Evolutionary conservation across 768 basidiomycete species (phyloP), one percentile per base, ranked within the genome.

Genomic region (Amanita subjunquillea): DNA sequence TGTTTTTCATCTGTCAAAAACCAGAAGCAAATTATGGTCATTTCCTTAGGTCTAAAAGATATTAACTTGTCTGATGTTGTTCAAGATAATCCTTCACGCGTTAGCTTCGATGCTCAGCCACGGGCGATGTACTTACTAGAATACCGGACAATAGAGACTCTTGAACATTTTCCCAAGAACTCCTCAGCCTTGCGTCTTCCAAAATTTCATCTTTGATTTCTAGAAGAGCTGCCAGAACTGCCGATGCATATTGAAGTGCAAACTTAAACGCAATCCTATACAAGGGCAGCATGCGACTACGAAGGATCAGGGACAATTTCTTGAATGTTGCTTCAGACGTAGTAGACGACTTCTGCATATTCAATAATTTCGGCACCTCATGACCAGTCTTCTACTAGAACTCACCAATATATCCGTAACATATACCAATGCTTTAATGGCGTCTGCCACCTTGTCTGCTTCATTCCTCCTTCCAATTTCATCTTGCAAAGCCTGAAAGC

Each of bases 61-160:
- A 43, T 12, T 25, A 56, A 67, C 70, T 58, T 39, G 60, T 64
- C 36, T 62, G 55, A 23, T 59, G 50, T 15, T 57, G 56, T 45
- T 74, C 72, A 13, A 69, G 60, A 41, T 64, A 62, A 55, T 65
- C 66, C 63, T 66, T 48, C 36, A 36, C 47, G 12, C 29, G 20
- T 61, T 57, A 3, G 67, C 63, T 36, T 64, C 41, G 22, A 58
- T 60, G 52, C 61, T 62, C 60, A 63, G 40, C 39, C 22, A 29
- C 34, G 53, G 48, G 43, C 30, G 12, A 34, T 38, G 15, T 25
- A 56, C 70, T 57, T 57, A 79, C 78, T 54, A 79, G 59, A 32
- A 80, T 55, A 3, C 82, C 80, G 3, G 81, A 77, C 20, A 84
- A 58, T n/a, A 82, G 54, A 8, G 73, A 67, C 27, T 70, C 58